Percentiles rank a stretch among this genome's conserved stretches.
Evolutionary conservation across 2,329 filamentous ascomycete species (phyloP).

Genomic region (Bipolaris sorokiniana): DNA sequence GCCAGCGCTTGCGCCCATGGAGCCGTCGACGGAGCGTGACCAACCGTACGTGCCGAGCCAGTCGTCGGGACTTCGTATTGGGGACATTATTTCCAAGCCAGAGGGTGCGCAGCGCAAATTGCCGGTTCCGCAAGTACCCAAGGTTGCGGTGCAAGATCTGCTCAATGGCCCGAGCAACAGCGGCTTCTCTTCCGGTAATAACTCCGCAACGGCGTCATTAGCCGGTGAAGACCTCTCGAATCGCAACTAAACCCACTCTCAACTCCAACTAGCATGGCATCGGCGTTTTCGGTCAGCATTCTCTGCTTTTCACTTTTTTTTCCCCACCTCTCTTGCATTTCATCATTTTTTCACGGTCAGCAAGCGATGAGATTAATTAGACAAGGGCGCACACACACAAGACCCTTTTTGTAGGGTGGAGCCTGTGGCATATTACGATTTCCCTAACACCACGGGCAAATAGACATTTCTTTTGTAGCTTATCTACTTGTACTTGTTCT

Average conservation of each 20-base stretch:
- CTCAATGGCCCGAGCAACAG: constrained; percentile 64
- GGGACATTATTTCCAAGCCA: constrained; percentile 88
- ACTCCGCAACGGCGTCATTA: constrained; percentile 77
- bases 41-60: constrained; percentile 64
- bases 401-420: constrained; percentile 29
- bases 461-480: constrained; percentile 33
- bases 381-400: constrained; percentile 22
- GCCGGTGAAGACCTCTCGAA: constrained; percentile 62
- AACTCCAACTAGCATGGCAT: constrained; percentile 31
- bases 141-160: constrained; percentile 85
- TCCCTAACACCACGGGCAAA: constrained; percentile 27
- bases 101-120: constrained; percentile 90
- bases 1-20: constrained; percentile 73
- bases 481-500: constrained; percentile 2
- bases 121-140: constrained; percentile 87
- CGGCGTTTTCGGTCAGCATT: constrained; percentile 46
- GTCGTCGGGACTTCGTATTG: constrained; percentile 75
- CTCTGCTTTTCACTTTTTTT: constrained; percentile 29
- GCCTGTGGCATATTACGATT: constrained; percentile 39
- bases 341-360: constrained; percentile 37
- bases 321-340: constrained; percentile 25
- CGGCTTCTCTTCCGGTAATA: constrained; percentile 75
- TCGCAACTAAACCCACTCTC: constrained; percentile 35
- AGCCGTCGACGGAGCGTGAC: constrained; percentile 66
- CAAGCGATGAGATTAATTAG: constrained; percentile 47